These are phyloP conservation scores for Rhodamnia argentea DNA, from an alignment of 345 rosid genomes.

Conservation along the genomic window DNA sequence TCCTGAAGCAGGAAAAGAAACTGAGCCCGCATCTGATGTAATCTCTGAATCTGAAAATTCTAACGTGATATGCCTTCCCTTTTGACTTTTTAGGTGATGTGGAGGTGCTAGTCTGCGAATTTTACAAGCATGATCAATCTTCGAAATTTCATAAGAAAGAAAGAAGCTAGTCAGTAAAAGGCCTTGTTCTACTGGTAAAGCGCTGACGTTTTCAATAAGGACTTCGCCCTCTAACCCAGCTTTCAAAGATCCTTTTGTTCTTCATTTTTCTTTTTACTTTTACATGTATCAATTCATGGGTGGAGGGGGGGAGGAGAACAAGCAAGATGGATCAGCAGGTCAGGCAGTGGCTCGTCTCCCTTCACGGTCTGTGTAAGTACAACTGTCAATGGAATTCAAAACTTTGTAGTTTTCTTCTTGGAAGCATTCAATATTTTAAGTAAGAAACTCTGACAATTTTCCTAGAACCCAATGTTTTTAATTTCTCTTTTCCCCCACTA, in stretches of 20 bases:
- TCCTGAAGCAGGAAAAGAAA: no score
- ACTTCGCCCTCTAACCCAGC: no score
- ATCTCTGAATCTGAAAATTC: no score
- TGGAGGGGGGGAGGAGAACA: background rate
- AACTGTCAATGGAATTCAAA: background rate
- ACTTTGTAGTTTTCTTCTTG: slow-evolving; percentile 21
- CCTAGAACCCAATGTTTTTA: background rate
- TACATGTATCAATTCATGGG: background rate
- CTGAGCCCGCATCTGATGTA: no score
- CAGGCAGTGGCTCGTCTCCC: background rate
- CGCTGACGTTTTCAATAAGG: no score
- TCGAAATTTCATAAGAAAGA: no score
- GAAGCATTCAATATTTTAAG: slow-evolving; percentile 17
- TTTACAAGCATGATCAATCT: no score
- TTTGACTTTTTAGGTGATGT: no score
- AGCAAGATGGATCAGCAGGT: background rate
- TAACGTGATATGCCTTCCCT: no score
- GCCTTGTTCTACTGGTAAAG: no score
- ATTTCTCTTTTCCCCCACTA: background rate
- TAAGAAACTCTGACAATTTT: background rate
- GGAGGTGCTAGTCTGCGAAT: no score
- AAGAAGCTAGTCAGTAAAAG: no score
- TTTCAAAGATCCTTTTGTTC: background rate
- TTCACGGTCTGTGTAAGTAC: background rate
- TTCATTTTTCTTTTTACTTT: background rate